These are phyloP conservation scores for Linum trigynum DNA, from an alignment of 345 rosid species.

Conservation along the genomic window DNA sequence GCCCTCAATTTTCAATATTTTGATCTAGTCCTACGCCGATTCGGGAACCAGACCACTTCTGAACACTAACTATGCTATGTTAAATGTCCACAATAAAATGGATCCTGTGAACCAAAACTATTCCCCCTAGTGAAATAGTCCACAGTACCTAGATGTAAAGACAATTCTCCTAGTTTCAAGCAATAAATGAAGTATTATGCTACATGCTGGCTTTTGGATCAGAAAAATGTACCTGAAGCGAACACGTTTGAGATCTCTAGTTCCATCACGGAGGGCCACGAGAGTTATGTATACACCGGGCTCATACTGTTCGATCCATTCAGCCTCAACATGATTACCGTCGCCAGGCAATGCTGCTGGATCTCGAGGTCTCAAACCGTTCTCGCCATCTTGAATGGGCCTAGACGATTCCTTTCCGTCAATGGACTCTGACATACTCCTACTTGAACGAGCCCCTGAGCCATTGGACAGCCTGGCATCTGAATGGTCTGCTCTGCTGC, in stretches of 20 bases:
- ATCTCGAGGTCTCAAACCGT: conserved; percentile 40
- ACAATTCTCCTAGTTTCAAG: background rate
- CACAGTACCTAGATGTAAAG: too few species aligned
- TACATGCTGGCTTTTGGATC: background rate
- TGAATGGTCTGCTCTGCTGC: conserved; percentile 27
- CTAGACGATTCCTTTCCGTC: conserved; percentile 40
- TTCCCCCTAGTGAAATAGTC: too few species aligned
- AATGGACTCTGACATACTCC: conserved; percentile 37
- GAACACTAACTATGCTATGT: too few species aligned
- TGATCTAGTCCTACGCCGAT: too few species aligned
- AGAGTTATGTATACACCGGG: conserved; percentile 91
- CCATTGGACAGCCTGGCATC: conserved; percentile 41
- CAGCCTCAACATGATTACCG: conserved; percentile 61
- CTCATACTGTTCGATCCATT: conserved; percentile 93
- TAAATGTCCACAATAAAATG: too few species aligned
- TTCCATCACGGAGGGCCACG: conserved; percentile 73
- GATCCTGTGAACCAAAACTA: too few species aligned
- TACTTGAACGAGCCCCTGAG: conserved; percentile 30
- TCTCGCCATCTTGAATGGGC: conserved; percentile 40
- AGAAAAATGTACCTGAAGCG: conserved; percentile 71
- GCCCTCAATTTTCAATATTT: too few species aligned
- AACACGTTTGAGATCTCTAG: conserved; percentile 96
- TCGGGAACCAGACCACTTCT: too few species aligned
- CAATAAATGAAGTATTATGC: background rate
- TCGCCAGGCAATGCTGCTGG: conserved; percentile 31